Conservation (phyloP, 768 basidiomycete species). For the Phaeotremella skinneri region DNA sequence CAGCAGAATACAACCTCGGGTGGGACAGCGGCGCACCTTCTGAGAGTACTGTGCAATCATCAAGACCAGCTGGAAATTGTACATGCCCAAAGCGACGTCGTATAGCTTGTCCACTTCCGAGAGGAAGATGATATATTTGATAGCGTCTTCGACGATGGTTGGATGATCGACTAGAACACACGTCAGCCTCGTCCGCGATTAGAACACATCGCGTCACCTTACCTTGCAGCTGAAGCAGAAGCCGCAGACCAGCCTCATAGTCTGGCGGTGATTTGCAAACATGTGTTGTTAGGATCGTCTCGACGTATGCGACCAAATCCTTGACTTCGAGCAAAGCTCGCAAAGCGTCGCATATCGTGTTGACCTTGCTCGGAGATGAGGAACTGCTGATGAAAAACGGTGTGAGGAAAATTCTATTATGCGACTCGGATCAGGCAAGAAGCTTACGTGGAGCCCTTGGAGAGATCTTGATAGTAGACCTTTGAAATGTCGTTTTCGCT, state of each 20-base stretch:
- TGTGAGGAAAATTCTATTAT: background rate
- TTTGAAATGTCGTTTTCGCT: conserved; percentile 47
- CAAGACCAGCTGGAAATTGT: conserved; percentile 91
- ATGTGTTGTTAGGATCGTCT: conserved; percentile 86
- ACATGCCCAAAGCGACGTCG: conserved; percentile 96
- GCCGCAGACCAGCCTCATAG: conserved; percentile 74
- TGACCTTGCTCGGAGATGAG: conserved; percentile 55
- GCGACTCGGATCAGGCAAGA: background rate
- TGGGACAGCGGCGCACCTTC: conserved; percentile 60
- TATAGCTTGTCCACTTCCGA: conserved; percentile 88
- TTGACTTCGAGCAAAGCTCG: conserved; percentile 65
- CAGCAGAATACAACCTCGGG: conserved; percentile 13
- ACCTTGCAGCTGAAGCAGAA: conserved; percentile 79
- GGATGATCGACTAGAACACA: conserved; percentile 56
- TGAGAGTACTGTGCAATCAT: conserved; percentile 97
- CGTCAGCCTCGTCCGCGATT: conserved; percentile 1
- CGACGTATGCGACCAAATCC: conserved; percentile 76
- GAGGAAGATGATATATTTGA: conserved; percentile 97
- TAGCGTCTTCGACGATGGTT: conserved; percentile 85
- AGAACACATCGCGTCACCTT: conserved; percentile 17
- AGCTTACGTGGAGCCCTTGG: conserved; percentile 6
- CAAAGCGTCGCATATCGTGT: conserved; percentile 72
- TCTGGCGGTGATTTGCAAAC: conserved; percentile 89
- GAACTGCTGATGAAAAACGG: background rate
- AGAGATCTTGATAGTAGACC: conserved; percentile 43